Base-by-base conservation (phyloP, 1,139 yeast species). In the Geotrichum reessii region DNA sequence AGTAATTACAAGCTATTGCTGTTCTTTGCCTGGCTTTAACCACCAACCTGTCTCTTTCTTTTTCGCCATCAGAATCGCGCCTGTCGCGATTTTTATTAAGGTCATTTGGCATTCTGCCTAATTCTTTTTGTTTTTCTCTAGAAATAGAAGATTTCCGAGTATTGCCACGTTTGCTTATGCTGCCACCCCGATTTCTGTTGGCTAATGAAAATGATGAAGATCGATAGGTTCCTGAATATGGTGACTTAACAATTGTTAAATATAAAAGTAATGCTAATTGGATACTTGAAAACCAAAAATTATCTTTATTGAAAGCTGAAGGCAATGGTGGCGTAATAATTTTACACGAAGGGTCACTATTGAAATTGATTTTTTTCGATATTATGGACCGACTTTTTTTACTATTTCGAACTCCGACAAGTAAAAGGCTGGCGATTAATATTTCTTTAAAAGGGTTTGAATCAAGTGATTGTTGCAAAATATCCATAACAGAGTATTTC, bases 1-100 rank as follows among this genome's bases (percentile, higher is more conserved):
- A 70, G 56, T 69, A 69, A 49, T 70, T 67, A 58, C 73, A 70
- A 8, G 73, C 73, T 27, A 70, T 68, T 5, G 72, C 70, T 12
- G 70, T 67, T 25, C 73, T 60, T 56, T 70, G 71, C n/a, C 70
- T 62, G 3, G 50, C 46, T 33, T 57, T 57, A 4, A 48, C 21
- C n/a, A 47, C 31, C 19, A n/a, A n/a, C 42, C 44, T 52, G 5
- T 25, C 55, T 17, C 22, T 52, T 5, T 52, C 55, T 27, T 22
- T 33, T 27, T 52, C 55, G 24, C 55, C 55, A 42, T 50, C 55
- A 14, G 55, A 52, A 44, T 52, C 49, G 19, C 49, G 49, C 28
- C 44, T 33, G 19, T 52, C 49, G 11, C 27, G 37, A 17, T 40
- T 47, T 44, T 42, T 24, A 24, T 52, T 48, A 24, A 31, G 40